Percentiles rank a stretch among this genome's conserved stretches.
These are phyloP conservation scores for Globisporangium carolinianum DNA, from an alignment of 352 stramenopile species.

Conservation along the genomic window DNA sequence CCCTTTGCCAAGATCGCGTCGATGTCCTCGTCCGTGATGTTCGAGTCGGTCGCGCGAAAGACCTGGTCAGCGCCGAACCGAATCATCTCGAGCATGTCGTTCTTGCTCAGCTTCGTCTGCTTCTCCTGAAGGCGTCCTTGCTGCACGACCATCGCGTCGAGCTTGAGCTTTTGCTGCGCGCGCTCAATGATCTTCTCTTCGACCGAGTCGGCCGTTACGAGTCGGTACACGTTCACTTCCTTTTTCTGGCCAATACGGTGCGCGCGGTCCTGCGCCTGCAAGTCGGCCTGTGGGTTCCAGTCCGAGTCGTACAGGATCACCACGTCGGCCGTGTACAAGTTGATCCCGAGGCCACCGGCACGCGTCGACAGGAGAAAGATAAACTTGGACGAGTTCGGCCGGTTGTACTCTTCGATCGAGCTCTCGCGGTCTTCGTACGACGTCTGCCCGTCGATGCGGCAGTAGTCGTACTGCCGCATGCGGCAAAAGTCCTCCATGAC, in stretches of 20 bases:
- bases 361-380: conserved; percentile 97
- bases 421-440: conserved; percentile 81
- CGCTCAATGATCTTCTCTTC: conserved; percentile 99
- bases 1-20: conserved; percentile 94
- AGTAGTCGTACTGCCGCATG: conserved; percentile 89
- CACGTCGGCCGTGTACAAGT: conserved; percentile 98
- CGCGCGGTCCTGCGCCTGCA: conserved; percentile 93
- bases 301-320: conserved; percentile 98
- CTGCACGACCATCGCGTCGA: conserved; percentile 84
- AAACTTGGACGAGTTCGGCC: conserved; percentile 94
- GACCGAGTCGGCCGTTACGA: conserved; percentile 95
- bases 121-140: conserved; percentile 84
- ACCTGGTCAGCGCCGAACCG: conserved; percentile 98
- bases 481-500: conserved; percentile 96
- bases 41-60: conserved; percentile 93
- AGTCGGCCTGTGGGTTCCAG: conserved; percentile 98
- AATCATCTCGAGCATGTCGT: conserved; percentile 96
- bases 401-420: conserved; percentile 95
- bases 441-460: conserved; percentile 85
- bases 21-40: conserved; percentile 98
- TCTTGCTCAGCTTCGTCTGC: conserved; percentile 91
- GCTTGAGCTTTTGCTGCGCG: conserved; percentile 96
- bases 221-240: conserved; percentile 93
- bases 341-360: conserved; percentile 97
- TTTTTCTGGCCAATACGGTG: conserved; percentile 99